phyloP scores from a whole-genome alignment of 148 eudicot species.

The Agrostemma githago region DNA sequence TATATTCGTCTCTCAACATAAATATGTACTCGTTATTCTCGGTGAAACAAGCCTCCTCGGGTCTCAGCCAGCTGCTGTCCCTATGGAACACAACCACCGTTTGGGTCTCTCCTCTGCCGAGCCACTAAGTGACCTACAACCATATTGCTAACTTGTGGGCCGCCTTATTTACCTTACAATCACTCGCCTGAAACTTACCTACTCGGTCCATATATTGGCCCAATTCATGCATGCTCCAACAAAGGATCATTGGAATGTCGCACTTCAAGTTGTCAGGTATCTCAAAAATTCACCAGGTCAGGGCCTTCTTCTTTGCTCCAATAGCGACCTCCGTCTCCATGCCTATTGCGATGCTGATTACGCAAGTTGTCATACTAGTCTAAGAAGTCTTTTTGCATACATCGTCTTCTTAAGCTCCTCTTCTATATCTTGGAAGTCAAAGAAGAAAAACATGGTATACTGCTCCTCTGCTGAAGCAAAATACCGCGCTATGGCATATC shows the following conservation, averaged over 20 bases:
- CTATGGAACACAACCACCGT: not conserved
- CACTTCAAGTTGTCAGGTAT: not conserved
- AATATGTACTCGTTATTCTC: not conserved
- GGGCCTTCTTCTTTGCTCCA: too few species aligned
- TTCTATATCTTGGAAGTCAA: too few species aligned
- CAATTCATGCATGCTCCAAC: not conserved
- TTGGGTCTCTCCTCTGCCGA: not conserved
- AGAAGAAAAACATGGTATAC: too few species aligned
- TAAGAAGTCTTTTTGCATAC: too few species aligned
- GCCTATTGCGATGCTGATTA: too few species aligned
- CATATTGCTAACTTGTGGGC: not conserved
- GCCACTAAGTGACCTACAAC: not conserved
- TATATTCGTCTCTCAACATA: not conserved
- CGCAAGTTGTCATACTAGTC: too few species aligned
- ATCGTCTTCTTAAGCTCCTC: too few species aligned
- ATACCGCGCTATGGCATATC: too few species aligned
- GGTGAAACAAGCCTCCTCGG: not conserved
- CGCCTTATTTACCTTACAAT: conserved; percentile 1
- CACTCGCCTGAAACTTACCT: not conserved
- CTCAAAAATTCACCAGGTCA: not conserved
- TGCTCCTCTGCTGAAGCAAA: too few species aligned
- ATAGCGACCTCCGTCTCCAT: too few species aligned
- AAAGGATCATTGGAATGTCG: not conserved
- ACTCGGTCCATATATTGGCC: not conserved
- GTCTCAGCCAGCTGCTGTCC: not conserved